Base-by-base conservation (phyloP, 148 eudicot genomes). In the Rhododendron ferrugineum region DNA sequence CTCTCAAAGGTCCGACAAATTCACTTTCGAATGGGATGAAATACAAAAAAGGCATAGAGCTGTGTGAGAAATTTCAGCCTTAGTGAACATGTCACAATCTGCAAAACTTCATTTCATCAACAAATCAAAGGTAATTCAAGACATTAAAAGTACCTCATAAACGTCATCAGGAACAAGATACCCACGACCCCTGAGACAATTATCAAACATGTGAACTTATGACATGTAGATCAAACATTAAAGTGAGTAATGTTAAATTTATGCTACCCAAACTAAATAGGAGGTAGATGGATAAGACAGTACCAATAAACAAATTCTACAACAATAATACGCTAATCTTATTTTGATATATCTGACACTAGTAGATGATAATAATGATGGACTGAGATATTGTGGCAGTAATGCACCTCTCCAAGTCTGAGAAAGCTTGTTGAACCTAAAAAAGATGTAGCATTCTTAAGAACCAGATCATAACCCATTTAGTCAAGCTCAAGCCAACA, bases 361-460 rank as follows among this genome's bases (percentile, higher is more conserved):
- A 10, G 26, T 26, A 70, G 34, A 82, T 58, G 28, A 49, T 73
- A 64, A 62, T 73, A 44, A 44, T 18, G 77, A 20, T 22, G n/a
- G 46, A 86, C 50, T 68, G 26, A 76, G 34, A 76, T 28, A 88
- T 60, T 32, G 34, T 50, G 82, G 81, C 78, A n/a, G 66, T 15
- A 37, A 79, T 79, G 76, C 86, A 95, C 98, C 97, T 95, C 87
- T 95, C 98, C 83, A 90, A 87, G 85, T 88, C 93, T 32, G 97
- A 88, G 89, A 94, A 95, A 80, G 92, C 94, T 83, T 92, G 95
- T 88, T 95, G 98, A 83, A 92, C 92, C 98, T 95, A 92, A 84
- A 89, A 66, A 76, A 58, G 83, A 78, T 5, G 28, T 23, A 52
- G 37, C 36, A 16, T 20, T 10, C n/a, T 75, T 2, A 75, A 50